A percentile compares a stretch with the other conserved stretches of the same genome.
phyloP scores from a whole-genome alignment of 768 basidiomycete species.

The Amylocystis lapponica region DNA sequence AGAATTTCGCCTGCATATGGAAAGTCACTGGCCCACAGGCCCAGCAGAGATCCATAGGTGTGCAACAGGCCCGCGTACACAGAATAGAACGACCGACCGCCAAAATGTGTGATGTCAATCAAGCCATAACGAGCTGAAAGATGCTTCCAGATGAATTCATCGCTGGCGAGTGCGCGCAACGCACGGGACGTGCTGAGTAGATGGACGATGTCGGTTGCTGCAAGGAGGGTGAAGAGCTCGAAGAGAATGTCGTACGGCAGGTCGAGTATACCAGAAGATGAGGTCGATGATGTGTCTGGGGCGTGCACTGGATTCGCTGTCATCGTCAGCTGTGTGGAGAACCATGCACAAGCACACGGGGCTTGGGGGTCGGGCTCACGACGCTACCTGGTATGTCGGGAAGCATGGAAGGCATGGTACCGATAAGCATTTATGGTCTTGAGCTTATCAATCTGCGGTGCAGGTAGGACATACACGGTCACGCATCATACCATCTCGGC shows the following conservation, averaged over 20 bases:
- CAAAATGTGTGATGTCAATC: conserved; percentile 6
- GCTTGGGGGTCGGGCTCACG: too few species aligned
- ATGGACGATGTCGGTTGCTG: conserved; percentile 10
- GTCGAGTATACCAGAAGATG: conserved; percentile 1
- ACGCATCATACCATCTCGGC: too few species aligned
- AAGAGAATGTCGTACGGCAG: conserved; percentile 18
- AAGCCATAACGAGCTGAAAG: conserved; percentile 8
- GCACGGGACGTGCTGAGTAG: conserved; percentile 11
- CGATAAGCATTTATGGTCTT: too few species aligned
- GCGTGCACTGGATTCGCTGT: too few species aligned
- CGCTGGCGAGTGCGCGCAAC: neutral
- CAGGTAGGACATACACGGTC: too few species aligned
- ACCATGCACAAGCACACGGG: too few species aligned
- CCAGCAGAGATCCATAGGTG: conserved; percentile 12
- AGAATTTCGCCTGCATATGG: conserved; percentile 14
- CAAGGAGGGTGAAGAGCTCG: conserved; percentile 8
- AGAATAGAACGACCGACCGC: conserved; percentile 11
- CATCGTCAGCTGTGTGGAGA: too few species aligned
- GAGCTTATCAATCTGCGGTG: too few species aligned
- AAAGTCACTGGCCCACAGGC: conserved; percentile 15
- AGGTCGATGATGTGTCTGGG: too few species aligned
- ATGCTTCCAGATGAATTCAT: conserved; percentile 11
- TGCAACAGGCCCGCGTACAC: conserved; percentile 11
- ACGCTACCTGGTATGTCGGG: too few species aligned
- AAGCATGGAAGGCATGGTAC: too few species aligned